Evolutionary conservation across 331 rosid species (phyloP).

Genomic region (Spiraea crenata): DNA sequence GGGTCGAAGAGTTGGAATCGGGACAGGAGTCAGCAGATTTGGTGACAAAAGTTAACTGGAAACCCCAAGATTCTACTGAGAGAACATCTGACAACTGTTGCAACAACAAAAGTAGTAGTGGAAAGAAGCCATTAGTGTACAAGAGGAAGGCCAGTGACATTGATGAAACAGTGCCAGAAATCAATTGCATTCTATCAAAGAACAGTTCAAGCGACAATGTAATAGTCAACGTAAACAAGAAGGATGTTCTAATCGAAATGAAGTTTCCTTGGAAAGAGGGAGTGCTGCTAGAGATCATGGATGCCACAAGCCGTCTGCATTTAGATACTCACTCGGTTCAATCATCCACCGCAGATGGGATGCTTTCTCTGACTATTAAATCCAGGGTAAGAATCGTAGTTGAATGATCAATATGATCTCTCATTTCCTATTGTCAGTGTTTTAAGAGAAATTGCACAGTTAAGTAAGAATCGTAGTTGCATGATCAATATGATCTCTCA

Average conservation of each 20-base stretch:
- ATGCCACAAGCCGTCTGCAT: slow-evolving; percentile 48
- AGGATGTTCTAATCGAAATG: slow-evolving; percentile 53
- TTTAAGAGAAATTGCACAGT: background rate
- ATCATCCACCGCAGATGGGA: slow-evolving; percentile 62
- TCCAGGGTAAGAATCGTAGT: slow-evolving; percentile 48
- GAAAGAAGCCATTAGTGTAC: slow-evolving; percentile 46
- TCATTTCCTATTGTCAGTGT: background rate
- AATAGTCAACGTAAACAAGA: slow-evolving; percentile 40
- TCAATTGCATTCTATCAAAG: slow-evolving; percentile 20
- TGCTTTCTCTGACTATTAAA: slow-evolving; percentile 52
- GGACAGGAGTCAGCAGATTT: slow-evolving; percentile 30
- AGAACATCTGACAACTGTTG: slow-evolving; percentile 62
- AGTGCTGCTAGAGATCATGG: slow-evolving; percentile 68
- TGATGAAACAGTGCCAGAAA: slow-evolving; percentile 41
- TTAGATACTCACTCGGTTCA: slow-evolving; percentile 70
- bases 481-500: background rate
- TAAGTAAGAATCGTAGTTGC: background rate
- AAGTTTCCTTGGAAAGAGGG: slow-evolving; percentile 60
- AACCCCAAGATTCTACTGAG: slow-evolving; percentile 53
- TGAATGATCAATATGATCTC: background rate
- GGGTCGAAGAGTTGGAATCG: slow-evolving; percentile 61
- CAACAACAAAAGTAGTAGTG: slow-evolving; percentile 38
- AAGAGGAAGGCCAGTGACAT: slow-evolving; percentile 73
- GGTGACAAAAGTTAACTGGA: slow-evolving; percentile 43
- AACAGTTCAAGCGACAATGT: slow-evolving; percentile 37